Evolutionary conservation across 441 rosid species (phyloP).

Genomic region (Populus hybrid): DNA sequence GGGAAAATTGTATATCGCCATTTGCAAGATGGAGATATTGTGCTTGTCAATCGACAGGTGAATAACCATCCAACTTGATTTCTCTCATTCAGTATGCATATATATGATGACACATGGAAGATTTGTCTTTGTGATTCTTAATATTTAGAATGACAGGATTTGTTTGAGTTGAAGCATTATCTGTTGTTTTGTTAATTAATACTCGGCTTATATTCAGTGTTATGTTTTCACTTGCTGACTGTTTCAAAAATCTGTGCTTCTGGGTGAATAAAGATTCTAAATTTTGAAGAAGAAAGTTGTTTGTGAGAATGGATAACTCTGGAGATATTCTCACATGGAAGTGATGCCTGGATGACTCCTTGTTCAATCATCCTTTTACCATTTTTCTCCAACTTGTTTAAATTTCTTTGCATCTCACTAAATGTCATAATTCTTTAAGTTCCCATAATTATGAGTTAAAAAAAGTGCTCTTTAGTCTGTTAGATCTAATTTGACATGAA

Average conservation of each 20-base stretch:
- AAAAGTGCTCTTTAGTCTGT: background rate
- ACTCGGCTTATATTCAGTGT: background rate
- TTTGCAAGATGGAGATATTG: slow-evolving; percentile 93
- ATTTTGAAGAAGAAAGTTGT: background rate
- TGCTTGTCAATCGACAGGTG: slow-evolving; percentile 98
- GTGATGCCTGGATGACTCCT: background rate
- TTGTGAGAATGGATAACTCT: background rate
- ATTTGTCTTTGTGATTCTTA: background rate
- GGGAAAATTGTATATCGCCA: slow-evolving; percentile 90
- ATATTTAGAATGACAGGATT: background rate
- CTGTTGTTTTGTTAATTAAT: background rate
- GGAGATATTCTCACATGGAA: background rate
- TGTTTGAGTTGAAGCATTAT: background rate
- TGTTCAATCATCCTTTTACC: background rate
- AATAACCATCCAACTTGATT: slow-evolving; percentile 7
- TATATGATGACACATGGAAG: background rate
- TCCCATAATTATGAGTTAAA: no score
- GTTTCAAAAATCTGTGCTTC: background rate
- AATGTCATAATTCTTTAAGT: background rate
- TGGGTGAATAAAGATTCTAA: background rate
- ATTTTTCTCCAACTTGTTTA: background rate
- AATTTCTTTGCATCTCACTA: background rate
- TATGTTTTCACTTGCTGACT: background rate
- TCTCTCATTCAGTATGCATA: background rate
- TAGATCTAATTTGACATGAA: background rate